These are phyloP conservation scores for Piper longum DNA, from an alignment of 164 flowering plant genomes.

Conservation along the genomic window DNA sequence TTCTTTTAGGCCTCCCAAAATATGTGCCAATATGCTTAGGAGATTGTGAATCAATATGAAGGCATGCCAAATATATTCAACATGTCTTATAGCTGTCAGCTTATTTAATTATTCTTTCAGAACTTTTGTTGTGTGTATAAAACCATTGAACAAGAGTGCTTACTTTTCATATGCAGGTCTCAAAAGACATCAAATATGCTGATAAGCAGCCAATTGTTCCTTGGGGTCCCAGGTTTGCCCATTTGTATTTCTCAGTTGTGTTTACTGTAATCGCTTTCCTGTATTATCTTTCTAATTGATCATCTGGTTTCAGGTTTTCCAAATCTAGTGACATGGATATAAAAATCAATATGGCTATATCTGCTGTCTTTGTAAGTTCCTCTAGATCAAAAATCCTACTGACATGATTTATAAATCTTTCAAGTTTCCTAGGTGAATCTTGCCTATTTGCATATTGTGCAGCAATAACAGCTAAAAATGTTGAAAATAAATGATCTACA, in stretches of 20 bases:
- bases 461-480: neutral
- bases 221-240: constrained; percentile 86
- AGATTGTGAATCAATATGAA: no score
- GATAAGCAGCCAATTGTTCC: constrained; percentile 92
- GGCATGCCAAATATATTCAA: no score
- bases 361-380: constrained; percentile 84
- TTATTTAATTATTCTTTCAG: no score
- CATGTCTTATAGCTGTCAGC: no score
- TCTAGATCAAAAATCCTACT: neutral
- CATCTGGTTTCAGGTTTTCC: constrained; percentile 41
- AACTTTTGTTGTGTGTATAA: no score
- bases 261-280: neutral
- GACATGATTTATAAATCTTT: neutral
- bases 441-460: neutral
- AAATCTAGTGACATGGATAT: constrained; percentile 62
- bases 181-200: constrained; percentile 93
- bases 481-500: neutral
- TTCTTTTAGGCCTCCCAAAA: no score
- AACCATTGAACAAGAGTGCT: no score
- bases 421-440: neutral
- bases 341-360: constrained; percentile 74
- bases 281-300: neutral
- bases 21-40: no score
- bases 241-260: neutral
- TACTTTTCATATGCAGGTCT: constrained; percentile 37